Evolutionary conservation across 441 rosid species (phyloP), one percentile per base, ranked within the genome.

Genomic region (Pelargonium cotyledonis): DNA sequence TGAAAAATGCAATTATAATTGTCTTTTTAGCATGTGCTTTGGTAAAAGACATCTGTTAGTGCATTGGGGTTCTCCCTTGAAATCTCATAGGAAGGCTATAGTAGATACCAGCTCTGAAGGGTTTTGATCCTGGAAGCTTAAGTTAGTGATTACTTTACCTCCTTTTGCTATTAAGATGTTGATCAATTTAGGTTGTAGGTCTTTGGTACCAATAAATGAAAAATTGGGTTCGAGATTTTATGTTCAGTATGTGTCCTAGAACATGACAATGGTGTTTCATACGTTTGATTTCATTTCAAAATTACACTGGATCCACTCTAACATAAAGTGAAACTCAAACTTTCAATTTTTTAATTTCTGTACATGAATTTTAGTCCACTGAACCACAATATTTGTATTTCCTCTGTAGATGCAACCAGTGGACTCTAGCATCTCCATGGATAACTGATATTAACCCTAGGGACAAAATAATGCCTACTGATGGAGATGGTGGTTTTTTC

Each of bases 371-470:
- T 57, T 44, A 57, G 47, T 68, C 23, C 57, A 62, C 47, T 64
- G 44, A 68, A 55, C 69, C 46, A 15, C 46, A 53, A 61, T 77
- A 38, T 23, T 49, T 79, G 57, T 63, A 21, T 65, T 62, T 75
- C 41, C 73, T 77, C 68, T 69, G 71, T 74, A 91, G 97, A 81
- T 86, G 72, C 76, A 74, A 71, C 68, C 92, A 94, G 65, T 91
- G 97, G 97, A 82, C 75, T 63, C 76, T 67, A 58, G 96, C 97
- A 66, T 91, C 96, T 74, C 99, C 99, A 62, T 94, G 99, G 97
- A 68, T 85, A 76, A 73, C 67, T 76, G 90, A 84, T 77, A 69
- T 53, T 66, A 89, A 94, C 76, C 99, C 97, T 3, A 88, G 97
- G 82, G 97, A 94, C 82, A 75, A 68, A 72, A 84, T 76, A 66